These are phyloP conservation scores for Castanea crenata DNA, from an alignment of 306 rosid genomes.

Conservation along the genomic window DNA sequence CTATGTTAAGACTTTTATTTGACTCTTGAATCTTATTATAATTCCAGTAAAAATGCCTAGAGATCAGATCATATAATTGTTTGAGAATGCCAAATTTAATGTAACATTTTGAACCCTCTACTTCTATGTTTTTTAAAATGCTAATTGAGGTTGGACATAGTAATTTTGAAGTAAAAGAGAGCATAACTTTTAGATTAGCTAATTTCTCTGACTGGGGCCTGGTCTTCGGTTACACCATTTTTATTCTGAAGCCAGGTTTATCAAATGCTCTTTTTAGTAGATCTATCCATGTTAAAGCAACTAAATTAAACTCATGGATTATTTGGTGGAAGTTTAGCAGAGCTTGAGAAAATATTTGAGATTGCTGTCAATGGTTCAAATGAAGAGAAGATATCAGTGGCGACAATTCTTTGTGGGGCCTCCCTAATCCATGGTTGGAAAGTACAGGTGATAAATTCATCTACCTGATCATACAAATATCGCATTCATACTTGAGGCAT, in stretches of 20 bases:
- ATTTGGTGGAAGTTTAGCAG: slow-evolving; percentile 99
- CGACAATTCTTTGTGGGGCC: slow-evolving; percentile 89
- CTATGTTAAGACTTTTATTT: background rate
- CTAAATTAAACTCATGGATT: slow-evolving; percentile 98
- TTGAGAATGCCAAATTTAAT: background rate
- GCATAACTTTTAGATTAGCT: slow-evolving; percentile 33
- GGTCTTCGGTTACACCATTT: slow-evolving; percentile 75
- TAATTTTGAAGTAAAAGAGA: background rate
- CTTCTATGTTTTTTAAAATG: slow-evolving; percentile 2
- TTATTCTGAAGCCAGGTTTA: slow-evolving; percentile 86
- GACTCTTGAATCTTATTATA: background rate
- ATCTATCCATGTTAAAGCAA: slow-evolving; percentile 79
- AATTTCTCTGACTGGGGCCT: slow-evolving; percentile 39
- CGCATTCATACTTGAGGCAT: background rate
- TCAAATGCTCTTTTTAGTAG: slow-evolving; percentile 91
- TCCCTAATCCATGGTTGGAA: slow-evolving; percentile 91
- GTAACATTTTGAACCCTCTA: background rate
- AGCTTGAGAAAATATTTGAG: slow-evolving; percentile 81
- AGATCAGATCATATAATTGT: background rate
- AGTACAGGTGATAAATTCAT: slow-evolving; percentile 66
- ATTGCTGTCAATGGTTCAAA: slow-evolving; percentile 82
- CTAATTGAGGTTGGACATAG: background rate
- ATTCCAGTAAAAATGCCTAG: background rate
- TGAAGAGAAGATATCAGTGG: slow-evolving; percentile 87
- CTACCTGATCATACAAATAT: background rate